Evolutionary conservation across 306 rosid species (phyloP), one percentile per base, ranked within the genome.

Genomic region (Mimosa bimucronata): DNA sequence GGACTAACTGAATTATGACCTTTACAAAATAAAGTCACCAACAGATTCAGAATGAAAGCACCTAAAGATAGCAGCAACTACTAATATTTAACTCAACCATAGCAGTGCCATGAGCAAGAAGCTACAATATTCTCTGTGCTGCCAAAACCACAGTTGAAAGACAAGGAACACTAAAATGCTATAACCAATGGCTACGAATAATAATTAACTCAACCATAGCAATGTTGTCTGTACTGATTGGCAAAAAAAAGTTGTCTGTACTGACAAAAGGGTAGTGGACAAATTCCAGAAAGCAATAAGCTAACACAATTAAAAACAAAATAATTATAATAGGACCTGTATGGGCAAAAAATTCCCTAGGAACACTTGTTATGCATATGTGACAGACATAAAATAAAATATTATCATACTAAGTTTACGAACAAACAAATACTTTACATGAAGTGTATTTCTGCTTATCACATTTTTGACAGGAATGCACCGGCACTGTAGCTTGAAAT

Each of bases 1-100:
- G 89, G 80, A 90, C 87, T 87, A 93, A 84, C 77, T 87, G 96
- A 79, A 91, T 86, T 79, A 96, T 88, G 66, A 96, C 97, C 98
- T 96, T 84, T 67, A 64, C 85, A 50, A 82, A 46, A 74, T 30
- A 69, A 80, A 80, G 44, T 72, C 79, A 75, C 66, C 77, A 69
- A 70, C 26, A 58, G 80, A 45, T 69, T 60, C 77, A 71, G 57
- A 66, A 81, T 65, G 52, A 28, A 65, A 11, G 53, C 66, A 42
- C 44, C 78, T 75, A 71, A 72, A 77, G 29, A 78, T 37, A 61
- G 78, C 70, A 80, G 42, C 52, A 77, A 57, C 65, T 40, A 82
- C 41, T 34, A 50, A 53, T 21, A 50, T 41, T 73, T 53, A 69
- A 62, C 68, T 60, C 23, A 57, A 75, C n/a, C 45, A 62, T 55